A percentile compares a stretch with the other conserved stretches of the same genome.
These are phyloP conservation scores for Austroboletus niveus DNA, from an alignment of 1,284 basidiomycete species.

Conservation along the genomic window DNA sequence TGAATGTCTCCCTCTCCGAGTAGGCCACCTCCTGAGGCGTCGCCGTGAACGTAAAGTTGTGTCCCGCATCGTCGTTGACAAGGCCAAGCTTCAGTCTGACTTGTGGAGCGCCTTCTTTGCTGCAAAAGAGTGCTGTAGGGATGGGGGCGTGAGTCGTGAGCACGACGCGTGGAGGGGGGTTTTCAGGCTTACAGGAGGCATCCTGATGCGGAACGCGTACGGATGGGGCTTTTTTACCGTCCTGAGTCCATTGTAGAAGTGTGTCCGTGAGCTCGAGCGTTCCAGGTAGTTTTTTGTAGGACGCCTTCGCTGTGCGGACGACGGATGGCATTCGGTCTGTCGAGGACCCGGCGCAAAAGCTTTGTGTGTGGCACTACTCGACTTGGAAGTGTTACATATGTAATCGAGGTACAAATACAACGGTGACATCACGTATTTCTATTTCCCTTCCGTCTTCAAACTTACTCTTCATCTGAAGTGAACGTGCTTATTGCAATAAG, in stretches of 20 bases:
- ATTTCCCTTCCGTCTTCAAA: too few species aligned
- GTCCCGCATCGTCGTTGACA: constrained; percentile 62
- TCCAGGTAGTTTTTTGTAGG: constrained; percentile 78
- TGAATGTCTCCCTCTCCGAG: constrained; percentile 75
- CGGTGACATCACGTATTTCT: too few species aligned
- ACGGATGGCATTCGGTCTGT: constrained; percentile 39
- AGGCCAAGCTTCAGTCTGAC: constrained; percentile 73
- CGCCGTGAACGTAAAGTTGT: constrained; percentile 78
- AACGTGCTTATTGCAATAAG: too few species aligned
- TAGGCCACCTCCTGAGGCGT: constrained; percentile 53
- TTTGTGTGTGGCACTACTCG: constrained; percentile 4
- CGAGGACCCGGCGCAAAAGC: background rate
- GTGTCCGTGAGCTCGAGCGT: constrained; percentile 65
- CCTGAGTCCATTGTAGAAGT: constrained; percentile 72
- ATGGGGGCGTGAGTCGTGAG: background rate
- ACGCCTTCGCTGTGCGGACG: constrained; percentile 69
- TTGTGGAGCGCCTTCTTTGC: constrained; percentile 75
- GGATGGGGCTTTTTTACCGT: constrained; percentile 57
- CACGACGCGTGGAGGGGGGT: constrained; percentile 2
- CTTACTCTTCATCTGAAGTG: too few species aligned
- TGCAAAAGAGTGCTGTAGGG: constrained; percentile 70
- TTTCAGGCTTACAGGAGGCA: constrained; percentile 55
- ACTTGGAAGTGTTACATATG: background rate
- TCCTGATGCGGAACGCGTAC: constrained; percentile 61
- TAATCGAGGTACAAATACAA: too few species aligned